Evolutionary conservation across 164 flowering plant species (phyloP), one percentile per base, ranked within the genome.

Genomic region (Houttuynia cordata): DNA sequence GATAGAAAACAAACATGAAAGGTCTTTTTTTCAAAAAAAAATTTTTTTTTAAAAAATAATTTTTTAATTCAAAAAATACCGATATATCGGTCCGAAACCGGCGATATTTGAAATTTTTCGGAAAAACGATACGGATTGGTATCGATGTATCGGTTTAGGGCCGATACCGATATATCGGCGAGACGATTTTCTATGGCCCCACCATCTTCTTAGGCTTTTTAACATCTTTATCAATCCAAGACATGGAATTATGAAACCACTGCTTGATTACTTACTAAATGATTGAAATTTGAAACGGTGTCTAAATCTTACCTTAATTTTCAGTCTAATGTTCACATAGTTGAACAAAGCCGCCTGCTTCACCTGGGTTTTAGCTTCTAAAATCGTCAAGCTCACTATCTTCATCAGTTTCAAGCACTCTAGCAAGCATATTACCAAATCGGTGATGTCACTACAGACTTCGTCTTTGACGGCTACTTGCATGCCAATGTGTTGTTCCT

Each of bases 361-460:
- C 24, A 56, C 17, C 17, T 17, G 64, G 19, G 77, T 70, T 25
- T 65, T 65, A 20, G 83, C 84, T 53, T 85, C 76, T 60, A 87
- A 51, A 56, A 77, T 79, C 47, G 75, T 24, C 63, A 90, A 30
- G 63, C 65, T 77, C 39, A 39, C 57, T 68, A 75, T 65, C 13
- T 61, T 51, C 53, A 65, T 65, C 47, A 53, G 70, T 56, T 72
- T 88, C 69, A 91, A 62, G 66, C 83, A 86, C 51, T 82, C 88
- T 13, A 86, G 62, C 12, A 86, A 14, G 9, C 70, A 53, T 40
- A 78, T 73, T 21, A 72, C 53, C 66, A 84, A 53, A 70, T 81
- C 76, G 37, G 57, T 21, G 25, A 70, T 24, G 14, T 69, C 50
- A 40, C 65, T n/a, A n/a, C n/a, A 56, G 30, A 74, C 71, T 66